Conservation (phyloP, 768 basidiomycete species). For the Rhizopogon sp. region DNA sequence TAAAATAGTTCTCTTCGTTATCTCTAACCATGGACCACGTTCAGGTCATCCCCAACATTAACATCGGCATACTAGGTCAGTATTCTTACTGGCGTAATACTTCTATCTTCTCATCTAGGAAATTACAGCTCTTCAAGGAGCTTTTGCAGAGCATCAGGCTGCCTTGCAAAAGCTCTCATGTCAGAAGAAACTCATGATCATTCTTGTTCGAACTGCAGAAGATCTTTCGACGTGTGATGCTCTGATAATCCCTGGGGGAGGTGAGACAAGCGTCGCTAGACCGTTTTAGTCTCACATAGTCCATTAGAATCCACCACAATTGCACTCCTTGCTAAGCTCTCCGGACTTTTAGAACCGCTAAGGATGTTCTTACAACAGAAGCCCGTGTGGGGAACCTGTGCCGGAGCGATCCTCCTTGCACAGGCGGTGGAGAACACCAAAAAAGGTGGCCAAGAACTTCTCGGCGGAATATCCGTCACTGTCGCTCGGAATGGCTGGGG, state of each 20-base stretch:
- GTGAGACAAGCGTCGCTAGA: constrained; percentile 28
- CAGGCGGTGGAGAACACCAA: constrained; percentile 70
- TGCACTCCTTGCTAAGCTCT: constrained; percentile 63
- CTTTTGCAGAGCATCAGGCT: constrained; percentile 82
- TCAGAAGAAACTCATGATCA: constrained; percentile 38
- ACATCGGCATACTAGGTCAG: constrained; percentile 52
- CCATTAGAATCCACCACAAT: constrained; percentile 87
- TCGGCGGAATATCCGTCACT: constrained; percentile 75
- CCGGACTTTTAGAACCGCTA: constrained; percentile 79
- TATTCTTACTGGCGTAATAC: background rate
- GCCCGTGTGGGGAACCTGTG: constrained; percentile 94
- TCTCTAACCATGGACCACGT: constrained; percentile 3
- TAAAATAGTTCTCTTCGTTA: background rate
- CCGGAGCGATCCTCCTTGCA: constrained; percentile 87
- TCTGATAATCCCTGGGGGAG: constrained; percentile 91
- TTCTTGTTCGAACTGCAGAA: constrained; percentile 67
- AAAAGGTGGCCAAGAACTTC: constrained; percentile 82
- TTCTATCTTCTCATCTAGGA: background rate
- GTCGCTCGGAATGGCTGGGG: constrained; percentile 92
- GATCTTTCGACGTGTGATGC: constrained; percentile 77
- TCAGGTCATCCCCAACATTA: constrained; percentile 10
- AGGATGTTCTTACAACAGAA: constrained; percentile 64
- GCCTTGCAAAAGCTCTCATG: constrained; percentile 56
- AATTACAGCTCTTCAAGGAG: constrained; percentile 79
- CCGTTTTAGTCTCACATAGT: background rate